Conservation (phyloP, 345 rosid species). For the Eucalyptus regnans region DNA sequence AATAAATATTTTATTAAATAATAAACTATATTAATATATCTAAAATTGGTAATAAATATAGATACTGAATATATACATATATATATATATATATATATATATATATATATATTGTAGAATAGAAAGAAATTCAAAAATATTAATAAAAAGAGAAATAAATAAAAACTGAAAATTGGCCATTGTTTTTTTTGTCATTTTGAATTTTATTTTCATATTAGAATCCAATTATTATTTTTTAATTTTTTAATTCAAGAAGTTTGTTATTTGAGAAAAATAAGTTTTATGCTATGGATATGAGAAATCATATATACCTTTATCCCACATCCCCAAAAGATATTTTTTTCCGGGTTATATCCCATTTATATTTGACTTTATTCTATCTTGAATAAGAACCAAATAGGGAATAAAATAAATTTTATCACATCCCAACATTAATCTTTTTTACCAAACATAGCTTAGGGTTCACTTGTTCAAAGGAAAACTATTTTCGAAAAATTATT, state of each 20-base stretch:
- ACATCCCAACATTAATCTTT: background rate
- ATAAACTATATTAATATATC: no score
- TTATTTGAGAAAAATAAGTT: no score
- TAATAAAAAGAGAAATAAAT: no score
- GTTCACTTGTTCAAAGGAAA: background rate
- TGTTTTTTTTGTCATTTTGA: background rate
- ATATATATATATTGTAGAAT: background rate
- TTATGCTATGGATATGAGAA: background rate
- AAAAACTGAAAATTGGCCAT: no score
- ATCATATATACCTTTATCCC: background rate
- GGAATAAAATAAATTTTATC: background rate
- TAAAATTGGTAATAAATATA: no score
- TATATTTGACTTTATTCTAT: background rate
- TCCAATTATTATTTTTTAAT: background rate
- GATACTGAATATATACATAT: no score
- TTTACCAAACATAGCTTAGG: background rate
- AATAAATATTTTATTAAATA: no score
- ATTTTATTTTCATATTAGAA: background rate
- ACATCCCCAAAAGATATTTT: background rate
- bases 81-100: no score
- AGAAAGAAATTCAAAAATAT: background rate
- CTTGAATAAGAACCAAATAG: background rate
- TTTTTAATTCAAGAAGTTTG: background rate
- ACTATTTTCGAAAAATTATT: no score
- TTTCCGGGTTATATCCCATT: accelerated